Evolutionary conservation across 139 green algal species (phyloP), one percentile per base, ranked within the genome.

Genomic region (Chlamydomonas urium): DNA sequence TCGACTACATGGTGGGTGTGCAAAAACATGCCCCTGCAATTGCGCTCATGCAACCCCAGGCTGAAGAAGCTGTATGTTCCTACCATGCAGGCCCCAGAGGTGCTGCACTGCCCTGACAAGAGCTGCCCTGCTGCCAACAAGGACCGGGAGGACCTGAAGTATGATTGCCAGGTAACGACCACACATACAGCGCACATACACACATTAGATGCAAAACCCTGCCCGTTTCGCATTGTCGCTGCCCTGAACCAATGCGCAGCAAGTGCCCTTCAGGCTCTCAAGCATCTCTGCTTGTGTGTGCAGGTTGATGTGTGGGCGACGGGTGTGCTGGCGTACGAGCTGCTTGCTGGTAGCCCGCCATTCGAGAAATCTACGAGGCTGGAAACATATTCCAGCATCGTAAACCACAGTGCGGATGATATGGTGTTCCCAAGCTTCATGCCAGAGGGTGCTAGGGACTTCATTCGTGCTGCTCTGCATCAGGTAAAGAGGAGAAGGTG

Each of bases 1-100:
- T 86, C 28, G 81, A 82, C 45, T 82, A 58, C 45, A 84, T 84
- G 78, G 74, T 73, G 8, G 75, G 75, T n/a, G 80, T n/a, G n/a
- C n/a, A n/a, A n/a, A n/a, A n/a, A n/a, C n/a, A n/a, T n/a, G n/a
- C n/a, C n/a, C n/a, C n/a, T n/a, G n/a, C n/a, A n/a, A n/a, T n/a
- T n/a, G n/a, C n/a, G n/a, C n/a, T n/a, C n/a, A n/a, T n/a, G n/a
- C n/a, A n/a, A n/a, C n/a, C n/a, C n/a, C n/a, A n/a, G n/a, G n/a
- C n/a, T n/a, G n/a, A n/a, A n/a, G n/a, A n/a, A n/a, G n/a, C n/a
- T n/a, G n/a, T n/a, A n/a, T n/a, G n/a, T n/a, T n/a, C n/a, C n/a
- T n/a, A n/a, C 35, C 42, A 23, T 38, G 28, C 59, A 72, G 73
- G 65, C 65, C 0, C 73, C 73, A 0, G 73, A 79, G 53, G 73